Percentiles rank a stretch among this genome's conserved stretches.
phyloP scores from a whole-genome alignment of 805 yeast species.

The Starmerella sirachaensis region DNA sequence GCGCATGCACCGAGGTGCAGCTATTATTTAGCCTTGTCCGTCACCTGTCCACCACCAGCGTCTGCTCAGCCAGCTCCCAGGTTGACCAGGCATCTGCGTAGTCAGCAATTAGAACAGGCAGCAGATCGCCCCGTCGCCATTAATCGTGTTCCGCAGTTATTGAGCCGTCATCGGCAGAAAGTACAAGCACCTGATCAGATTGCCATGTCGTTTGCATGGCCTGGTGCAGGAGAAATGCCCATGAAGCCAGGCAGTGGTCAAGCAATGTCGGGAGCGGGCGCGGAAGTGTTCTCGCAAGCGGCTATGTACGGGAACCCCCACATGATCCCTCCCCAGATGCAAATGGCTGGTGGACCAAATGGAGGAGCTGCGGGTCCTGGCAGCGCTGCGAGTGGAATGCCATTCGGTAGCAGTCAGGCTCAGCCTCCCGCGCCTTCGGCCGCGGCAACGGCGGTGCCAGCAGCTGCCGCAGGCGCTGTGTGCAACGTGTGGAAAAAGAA shows the following conservation, averaged over 20 bases:
- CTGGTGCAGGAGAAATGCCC: slow-evolving; percentile 16
- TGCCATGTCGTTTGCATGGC: slow-evolving; percentile 20
- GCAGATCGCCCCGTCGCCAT: too few species aligned
- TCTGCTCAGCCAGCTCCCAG: too few species aligned
- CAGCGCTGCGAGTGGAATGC: not conserved
- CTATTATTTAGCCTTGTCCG: too few species aligned
- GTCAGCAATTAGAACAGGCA: too few species aligned
- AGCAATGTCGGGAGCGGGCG: not conserved
- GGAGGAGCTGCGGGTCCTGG: not conserved
- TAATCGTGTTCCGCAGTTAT: too few species aligned
- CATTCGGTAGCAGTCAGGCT: not conserved
- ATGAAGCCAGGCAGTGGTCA: slow-evolving; percentile 5
- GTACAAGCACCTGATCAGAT: too few species aligned
- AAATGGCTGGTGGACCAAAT: slow-evolving; percentile 3
- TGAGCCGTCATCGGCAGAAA: too few species aligned
- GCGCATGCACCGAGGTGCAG: too few species aligned
- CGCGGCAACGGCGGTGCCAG: slow-evolving; percentile 1
- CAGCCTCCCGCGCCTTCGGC: slow-evolving; percentile 2
- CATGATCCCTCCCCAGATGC: slow-evolving; percentile 16
- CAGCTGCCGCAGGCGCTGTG: slow-evolving; percentile 14
- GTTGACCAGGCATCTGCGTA: too few species aligned
- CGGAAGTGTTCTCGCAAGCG: slow-evolving; percentile 1
- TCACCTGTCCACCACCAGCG: too few species aligned
- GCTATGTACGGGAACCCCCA: slow-evolving; percentile 13
- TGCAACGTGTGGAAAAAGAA: slow-evolving; percentile 34